Conservation (phyloP, 2,329 filamentous ascomycete genomes). For the Aspergillus sojae region DNA sequence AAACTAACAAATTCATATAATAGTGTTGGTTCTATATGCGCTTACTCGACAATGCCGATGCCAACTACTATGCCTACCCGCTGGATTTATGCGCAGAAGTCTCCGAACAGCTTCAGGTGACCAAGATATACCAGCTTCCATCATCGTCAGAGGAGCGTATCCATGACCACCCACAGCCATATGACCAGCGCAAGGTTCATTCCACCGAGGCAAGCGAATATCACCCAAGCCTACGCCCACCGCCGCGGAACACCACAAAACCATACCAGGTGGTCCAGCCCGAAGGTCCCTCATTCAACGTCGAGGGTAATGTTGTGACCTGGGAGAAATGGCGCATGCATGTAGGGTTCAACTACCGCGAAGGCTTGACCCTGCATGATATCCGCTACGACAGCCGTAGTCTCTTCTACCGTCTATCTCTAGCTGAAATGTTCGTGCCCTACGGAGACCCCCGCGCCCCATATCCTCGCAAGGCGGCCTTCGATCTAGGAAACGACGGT, state of each 20-base stretch:
- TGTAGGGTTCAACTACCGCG: constrained; percentile 50
- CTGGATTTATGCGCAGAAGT: constrained; percentile 57
- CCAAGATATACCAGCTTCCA: constrained; percentile 54
- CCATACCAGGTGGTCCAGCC: constrained; percentile 42
- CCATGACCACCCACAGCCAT: constrained; percentile 41
- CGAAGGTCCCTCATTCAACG: constrained; percentile 38
- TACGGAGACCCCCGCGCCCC: constrained; percentile 47
- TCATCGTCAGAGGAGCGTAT: constrained; percentile 44
- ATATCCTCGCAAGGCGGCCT: constrained; percentile 47
- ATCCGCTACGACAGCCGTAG: constrained; percentile 43
- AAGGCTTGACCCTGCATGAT: constrained; percentile 47
- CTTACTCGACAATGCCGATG: constrained; percentile 47
- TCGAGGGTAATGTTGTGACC: constrained; percentile 30
- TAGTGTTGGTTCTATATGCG: constrained; percentile 44
- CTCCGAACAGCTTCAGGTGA: constrained; percentile 53
- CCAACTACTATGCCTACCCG: constrained; percentile 62
- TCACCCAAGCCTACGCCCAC: constrained; percentile 33
- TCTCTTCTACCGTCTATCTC: constrained; percentile 46
- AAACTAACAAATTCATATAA: neutral
- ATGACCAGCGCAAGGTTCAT: constrained; percentile 21
- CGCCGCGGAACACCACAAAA: constrained; percentile 38
- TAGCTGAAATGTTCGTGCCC: constrained; percentile 51
- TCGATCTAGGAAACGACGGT: constrained; percentile 49
- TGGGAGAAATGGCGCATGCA: constrained; percentile 51
- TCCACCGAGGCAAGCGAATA: constrained; percentile 35